These are phyloP conservation scores for Pestalotiopsis sp. DNA, from an alignment of 2,329 filamentous ascomycete species.

Conservation along the genomic window DNA sequence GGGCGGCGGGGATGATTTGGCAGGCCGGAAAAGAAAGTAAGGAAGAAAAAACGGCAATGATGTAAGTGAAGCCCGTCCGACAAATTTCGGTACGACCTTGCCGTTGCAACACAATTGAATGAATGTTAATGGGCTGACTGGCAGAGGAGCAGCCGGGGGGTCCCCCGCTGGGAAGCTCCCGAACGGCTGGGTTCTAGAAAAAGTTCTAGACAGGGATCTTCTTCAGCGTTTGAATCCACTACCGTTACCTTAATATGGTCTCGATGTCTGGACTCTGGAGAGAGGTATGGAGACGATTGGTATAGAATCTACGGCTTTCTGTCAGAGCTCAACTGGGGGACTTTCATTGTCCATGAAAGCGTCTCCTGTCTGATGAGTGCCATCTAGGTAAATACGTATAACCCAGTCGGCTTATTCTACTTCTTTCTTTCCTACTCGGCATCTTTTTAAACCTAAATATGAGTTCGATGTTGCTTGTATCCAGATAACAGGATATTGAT, in stretches of 20 bases:
- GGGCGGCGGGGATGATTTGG: neutral
- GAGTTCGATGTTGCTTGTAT: too few species aligned
- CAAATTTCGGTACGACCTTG: neutral
- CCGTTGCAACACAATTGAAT: neutral
- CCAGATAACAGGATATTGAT: too few species aligned
- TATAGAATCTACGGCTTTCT: too few species aligned
- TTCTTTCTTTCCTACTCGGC: too few species aligned
- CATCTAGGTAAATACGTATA: too few species aligned
- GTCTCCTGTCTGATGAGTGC: too few species aligned
- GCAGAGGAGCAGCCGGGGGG: neutral
- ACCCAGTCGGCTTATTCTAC: too few species aligned
- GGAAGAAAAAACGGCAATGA: conserved; percentile 1
- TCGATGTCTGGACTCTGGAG: neutral
- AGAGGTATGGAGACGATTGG: neutral
- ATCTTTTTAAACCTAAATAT: too few species aligned
- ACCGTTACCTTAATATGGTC: neutral
- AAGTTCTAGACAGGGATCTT: neutral
- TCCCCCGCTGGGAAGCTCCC: conserved; percentile 3
- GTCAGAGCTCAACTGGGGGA: too few species aligned
- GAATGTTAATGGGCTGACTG: neutral
- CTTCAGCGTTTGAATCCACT: neutral
- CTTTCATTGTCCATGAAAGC: too few species aligned
- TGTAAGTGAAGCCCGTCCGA: conserved; percentile 10
- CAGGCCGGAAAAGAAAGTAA: neutral
- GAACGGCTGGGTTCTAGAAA: neutral